Percentiles rank a stretch among this genome's conserved stretches.
These are phyloP conservation scores for Scheffersomyces titani DNA, from an alignment of 1,139 yeast genomes.

Conservation along the genomic window DNA sequence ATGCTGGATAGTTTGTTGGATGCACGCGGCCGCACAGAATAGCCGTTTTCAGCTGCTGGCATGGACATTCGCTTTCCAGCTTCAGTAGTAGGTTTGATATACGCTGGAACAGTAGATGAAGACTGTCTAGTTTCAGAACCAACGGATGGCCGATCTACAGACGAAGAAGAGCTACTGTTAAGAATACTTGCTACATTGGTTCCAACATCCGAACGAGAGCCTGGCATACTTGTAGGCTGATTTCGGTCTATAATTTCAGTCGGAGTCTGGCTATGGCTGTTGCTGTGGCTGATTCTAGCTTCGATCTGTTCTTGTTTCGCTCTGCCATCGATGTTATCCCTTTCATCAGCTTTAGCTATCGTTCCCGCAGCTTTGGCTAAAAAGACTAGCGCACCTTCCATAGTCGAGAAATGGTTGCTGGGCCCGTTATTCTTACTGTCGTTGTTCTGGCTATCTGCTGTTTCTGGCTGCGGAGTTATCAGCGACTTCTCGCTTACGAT, in stretches of 20 bases:
- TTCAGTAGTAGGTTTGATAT: slow-evolving; percentile 9
- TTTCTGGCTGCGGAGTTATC: slow-evolving; percentile 1
- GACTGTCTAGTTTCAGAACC: neutral
- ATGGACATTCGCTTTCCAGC: slow-evolving; percentile 23
- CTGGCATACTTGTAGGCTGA: neutral
- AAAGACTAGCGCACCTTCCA: slow-evolving; percentile 69
- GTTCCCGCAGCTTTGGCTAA: slow-evolving; percentile 77
- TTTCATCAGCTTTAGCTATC: slow-evolving; percentile 64
- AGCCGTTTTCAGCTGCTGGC: slow-evolving; percentile 51
- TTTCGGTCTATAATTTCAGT: neutral
- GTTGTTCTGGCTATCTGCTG: slow-evolving; percentile 2
- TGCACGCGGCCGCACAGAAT: slow-evolving; percentile 55
- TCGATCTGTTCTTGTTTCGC: slow-evolving; percentile 53
- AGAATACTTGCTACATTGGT: neutral
- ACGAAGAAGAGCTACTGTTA: neutral
- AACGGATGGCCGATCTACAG: neutral
- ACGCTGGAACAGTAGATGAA: slow-evolving; percentile 12
- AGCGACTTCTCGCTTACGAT: neutral
- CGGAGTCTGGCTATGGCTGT: slow-evolving; percentile 1
- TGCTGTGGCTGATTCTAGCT: slow-evolving; percentile 1
- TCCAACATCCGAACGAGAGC: neutral
- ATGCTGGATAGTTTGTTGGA: slow-evolving; percentile 55
- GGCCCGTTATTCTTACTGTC: slow-evolving; percentile 5
- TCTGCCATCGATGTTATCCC: slow-evolving; percentile 68
- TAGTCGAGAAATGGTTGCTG: slow-evolving; percentile 39